phyloP scores from a whole-genome alignment of 139 green algal species.

The Chlamydomonas applanata region DNA sequence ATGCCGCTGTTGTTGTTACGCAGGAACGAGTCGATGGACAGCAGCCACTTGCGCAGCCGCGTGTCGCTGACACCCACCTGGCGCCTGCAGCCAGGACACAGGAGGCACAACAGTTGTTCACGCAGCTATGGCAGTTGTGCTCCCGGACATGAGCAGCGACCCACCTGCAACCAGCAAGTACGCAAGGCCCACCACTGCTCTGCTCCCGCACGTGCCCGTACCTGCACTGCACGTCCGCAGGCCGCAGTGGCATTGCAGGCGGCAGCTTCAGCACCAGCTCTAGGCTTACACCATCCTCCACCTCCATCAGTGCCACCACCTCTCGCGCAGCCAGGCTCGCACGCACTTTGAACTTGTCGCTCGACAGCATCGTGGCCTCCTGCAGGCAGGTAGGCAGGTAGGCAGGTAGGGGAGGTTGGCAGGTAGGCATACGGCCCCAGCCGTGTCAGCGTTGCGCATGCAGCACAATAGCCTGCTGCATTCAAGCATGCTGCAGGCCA shows the following conservation, averaged over 20 bases:
- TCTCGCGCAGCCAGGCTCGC: constrained; percentile 54
- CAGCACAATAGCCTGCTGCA: not conserved
- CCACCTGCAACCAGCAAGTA: not conserved
- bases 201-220: constrained; percentile 20
- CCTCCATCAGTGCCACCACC: constrained; percentile 66
- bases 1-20: constrained; percentile 78
- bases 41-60: constrained; percentile 91
- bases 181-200: not conserved
- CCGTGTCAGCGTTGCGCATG: not conserved
- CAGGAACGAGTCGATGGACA: constrained; percentile 87
- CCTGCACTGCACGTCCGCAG: constrained; percentile 73
- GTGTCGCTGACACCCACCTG: constrained; percentile 68
- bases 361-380: not conserved
- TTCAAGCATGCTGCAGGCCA: not conserved
- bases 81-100: constrained; percentile 23
- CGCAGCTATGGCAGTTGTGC: too few relatives aligned
- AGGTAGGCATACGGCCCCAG: not conserved
- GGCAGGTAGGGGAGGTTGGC: too few relatives aligned
- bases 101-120: not conserved
- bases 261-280: constrained; percentile 87
- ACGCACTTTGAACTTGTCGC: constrained; percentile 62
- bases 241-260: constrained; percentile 68
- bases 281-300: constrained; percentile 83
- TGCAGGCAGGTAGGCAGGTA: not conserved
- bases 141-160: not conserved